These are phyloP conservation scores for Ophiostoma himal-ulmi DNA, from an alignment of 2,329 filamentous ascomycete species.

Conservation along the genomic window DNA sequence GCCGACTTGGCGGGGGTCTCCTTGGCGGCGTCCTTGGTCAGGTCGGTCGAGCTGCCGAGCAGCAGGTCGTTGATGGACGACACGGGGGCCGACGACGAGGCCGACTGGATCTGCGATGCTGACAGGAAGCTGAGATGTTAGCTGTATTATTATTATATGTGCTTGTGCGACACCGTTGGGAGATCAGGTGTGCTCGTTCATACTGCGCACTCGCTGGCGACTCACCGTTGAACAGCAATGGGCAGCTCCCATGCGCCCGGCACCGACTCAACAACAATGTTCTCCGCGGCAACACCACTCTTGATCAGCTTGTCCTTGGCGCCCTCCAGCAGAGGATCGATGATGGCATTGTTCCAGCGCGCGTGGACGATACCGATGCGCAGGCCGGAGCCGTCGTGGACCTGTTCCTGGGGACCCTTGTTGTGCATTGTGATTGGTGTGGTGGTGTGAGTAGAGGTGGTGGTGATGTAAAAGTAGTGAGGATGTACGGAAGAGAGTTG, in stretches of 20 bases:
- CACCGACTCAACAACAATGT: conserved; percentile 84
- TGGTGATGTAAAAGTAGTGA: neutral
- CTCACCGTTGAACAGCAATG: conserved; percentile 77
- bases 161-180: neutral
- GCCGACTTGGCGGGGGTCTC: neutral
- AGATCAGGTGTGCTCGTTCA: neutral
- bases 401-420: conserved; percentile 53
- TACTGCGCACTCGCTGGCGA: neutral
- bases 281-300: conserved; percentile 76
- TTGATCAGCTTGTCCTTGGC: conserved; percentile 70
- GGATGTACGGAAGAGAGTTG: neutral
- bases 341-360: conserved; percentile 87
- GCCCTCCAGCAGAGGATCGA: conserved; percentile 76
- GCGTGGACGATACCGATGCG: conserved; percentile 94
- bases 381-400: conserved; percentile 63
- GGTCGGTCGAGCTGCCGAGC: conserved; percentile 65
- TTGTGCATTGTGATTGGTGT: conserved; percentile 37
- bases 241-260: conserved; percentile 94
- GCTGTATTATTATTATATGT: neutral
- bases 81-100: conserved; percentile 51
- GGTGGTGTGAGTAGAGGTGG: neutral
- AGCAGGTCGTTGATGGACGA: conserved; percentile 63
- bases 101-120: conserved; percentile 78
- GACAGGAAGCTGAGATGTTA: conserved; percentile 60
- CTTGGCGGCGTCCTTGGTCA: conserved; percentile 37